Evolutionary conservation across 805 yeast species (phyloP).

Genomic region (Saccharomycopsis amapae): DNA sequence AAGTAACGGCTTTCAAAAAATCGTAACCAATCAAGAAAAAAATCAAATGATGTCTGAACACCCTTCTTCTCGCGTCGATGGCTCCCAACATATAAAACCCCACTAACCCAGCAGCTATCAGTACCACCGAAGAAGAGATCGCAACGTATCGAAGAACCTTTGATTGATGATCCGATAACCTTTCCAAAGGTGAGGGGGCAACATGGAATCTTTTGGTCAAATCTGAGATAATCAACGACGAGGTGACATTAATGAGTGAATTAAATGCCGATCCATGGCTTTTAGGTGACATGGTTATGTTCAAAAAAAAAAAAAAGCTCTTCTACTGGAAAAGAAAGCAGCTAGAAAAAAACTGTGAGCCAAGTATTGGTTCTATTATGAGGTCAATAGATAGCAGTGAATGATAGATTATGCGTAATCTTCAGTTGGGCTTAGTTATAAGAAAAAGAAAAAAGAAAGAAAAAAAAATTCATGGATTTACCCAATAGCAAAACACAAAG

Average conservation of each 20-base stretch:
- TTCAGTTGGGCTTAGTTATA: too few species aligned
- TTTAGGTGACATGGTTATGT: conserved; percentile 9
- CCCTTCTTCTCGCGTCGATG: conserved; percentile 54
- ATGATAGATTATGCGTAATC: too few species aligned
- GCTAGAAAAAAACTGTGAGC: too few species aligned
- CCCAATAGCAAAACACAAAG: too few species aligned
- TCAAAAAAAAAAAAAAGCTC: too few species aligned
- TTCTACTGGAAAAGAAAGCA: too few species aligned
- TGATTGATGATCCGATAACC: conserved; percentile 10
- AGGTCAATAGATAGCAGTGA: too few species aligned
- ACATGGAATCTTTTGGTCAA: not conserved
- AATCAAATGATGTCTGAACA: conserved; percentile 67
- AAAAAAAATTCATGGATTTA: too few species aligned
- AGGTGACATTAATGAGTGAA: not conserved
- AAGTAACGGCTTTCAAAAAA: conserved; percentile 61
- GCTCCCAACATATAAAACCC: conserved; percentile 55
- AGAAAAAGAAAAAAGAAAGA: too few species aligned
- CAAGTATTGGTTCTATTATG: too few species aligned
- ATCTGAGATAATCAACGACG: not conserved
- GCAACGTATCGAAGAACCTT: conserved; percentile 28
- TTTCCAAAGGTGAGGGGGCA: conserved; percentile 11
- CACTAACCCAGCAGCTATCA: conserved; percentile 46
- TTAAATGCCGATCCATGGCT: conserved; percentile 5
- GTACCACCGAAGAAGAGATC: conserved; percentile 41
- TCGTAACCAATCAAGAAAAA: conserved; percentile 64